phyloP scores from a whole-genome alignment of 805 yeast species.

The Candida multigemmis region DNA sequence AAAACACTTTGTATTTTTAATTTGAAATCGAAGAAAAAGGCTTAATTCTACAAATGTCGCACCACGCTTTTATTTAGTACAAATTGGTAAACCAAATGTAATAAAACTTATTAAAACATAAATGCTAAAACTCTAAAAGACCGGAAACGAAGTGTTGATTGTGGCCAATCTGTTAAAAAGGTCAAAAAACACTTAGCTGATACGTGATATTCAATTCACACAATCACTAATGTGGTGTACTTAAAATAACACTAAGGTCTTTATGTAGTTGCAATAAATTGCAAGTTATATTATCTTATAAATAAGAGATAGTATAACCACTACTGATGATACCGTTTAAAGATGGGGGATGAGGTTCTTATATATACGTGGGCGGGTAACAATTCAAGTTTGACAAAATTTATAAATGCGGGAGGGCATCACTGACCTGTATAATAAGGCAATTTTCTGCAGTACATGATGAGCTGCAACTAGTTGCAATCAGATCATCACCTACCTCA shows the following conservation, averaged over 20 bases:
- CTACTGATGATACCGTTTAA: conserved; percentile 54
- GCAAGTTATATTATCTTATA: conserved; percentile 49
- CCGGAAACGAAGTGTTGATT: conserved; percentile 69
- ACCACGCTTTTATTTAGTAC: conserved; percentile 40
- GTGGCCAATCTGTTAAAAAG: conserved; percentile 67
- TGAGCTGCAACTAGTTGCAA: too few relatives aligned
- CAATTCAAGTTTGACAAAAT: too few relatives aligned
- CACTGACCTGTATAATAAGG: too few relatives aligned
- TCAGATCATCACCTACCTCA: not conserved
- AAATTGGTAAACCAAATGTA: conserved; percentile 1
- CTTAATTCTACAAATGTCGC: conserved; percentile 29
- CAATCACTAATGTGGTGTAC: conserved; percentile 36
- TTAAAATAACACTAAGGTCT: conserved; percentile 27
- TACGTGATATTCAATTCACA: conserved; percentile 31
- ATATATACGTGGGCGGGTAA: conserved; percentile 2
- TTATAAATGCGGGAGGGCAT: too few relatives aligned
- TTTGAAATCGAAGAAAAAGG: not conserved
- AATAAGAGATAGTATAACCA: conserved; percentile 75
- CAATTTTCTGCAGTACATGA: too few relatives aligned
- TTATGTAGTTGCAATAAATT: conserved; percentile 29
- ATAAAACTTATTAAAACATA: too few relatives aligned
- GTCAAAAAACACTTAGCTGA: conserved; percentile 66
- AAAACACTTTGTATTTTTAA: not conserved
- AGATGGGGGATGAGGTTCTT: conserved; percentile 10
- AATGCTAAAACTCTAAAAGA: conserved; percentile 50